Percentiles rank a stretch among this genome's conserved stretches.
These are phyloP conservation scores for Talaromyces nanjingensis DNA, from an alignment of 495 filamentous ascomycete species.

Conservation along the genomic window DNA sequence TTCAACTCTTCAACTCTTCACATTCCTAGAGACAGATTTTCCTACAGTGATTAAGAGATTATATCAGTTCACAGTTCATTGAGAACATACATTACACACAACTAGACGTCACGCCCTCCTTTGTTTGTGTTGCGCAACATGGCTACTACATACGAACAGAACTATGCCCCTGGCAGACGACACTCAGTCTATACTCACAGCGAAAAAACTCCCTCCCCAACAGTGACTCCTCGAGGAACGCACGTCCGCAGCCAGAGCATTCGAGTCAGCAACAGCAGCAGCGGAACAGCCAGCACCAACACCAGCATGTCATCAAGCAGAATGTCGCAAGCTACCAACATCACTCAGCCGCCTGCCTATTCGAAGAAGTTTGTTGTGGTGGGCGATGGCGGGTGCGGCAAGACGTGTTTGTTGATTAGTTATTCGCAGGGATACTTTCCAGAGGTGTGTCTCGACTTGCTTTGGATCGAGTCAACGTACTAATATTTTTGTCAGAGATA, in stretches of 20 bases:
- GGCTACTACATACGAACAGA: slow-evolving; percentile 36
- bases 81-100: slow-evolving; percentile 7
- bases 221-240: slow-evolving; percentile 40
- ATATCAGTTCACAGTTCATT: slow-evolving; percentile 11
- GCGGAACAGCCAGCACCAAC: slow-evolving; percentile 79
- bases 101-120: neutral
- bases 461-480: neutral
- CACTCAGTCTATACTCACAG: slow-evolving; percentile 30
- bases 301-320: slow-evolving; percentile 55
- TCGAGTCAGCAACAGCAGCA: slow-evolving; percentile 58
- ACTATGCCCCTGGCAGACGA: slow-evolving; percentile 43
- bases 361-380: slow-evolving; percentile 99
- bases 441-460: slow-evolving; percentile 55
- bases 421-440: slow-evolving; percentile 98
- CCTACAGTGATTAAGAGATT: neutral
- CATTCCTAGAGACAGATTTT: slow-evolving; percentile 7
- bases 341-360: slow-evolving; percentile 83
- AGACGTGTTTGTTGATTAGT: slow-evolving; percentile 96
- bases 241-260: slow-evolving; percentile 54
- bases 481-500: slow-evolving; percentile 67
- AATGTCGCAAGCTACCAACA: slow-evolving; percentile 71
- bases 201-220: slow-evolving; percentile 36
- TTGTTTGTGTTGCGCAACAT: slow-evolving; percentile 18
- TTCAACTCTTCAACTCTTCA: neutral
- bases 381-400: slow-evolving; percentile 95